Evolutionary conservation across 148 eudicot species (phyloP).

Genomic region (Rhododendron molle): DNA sequence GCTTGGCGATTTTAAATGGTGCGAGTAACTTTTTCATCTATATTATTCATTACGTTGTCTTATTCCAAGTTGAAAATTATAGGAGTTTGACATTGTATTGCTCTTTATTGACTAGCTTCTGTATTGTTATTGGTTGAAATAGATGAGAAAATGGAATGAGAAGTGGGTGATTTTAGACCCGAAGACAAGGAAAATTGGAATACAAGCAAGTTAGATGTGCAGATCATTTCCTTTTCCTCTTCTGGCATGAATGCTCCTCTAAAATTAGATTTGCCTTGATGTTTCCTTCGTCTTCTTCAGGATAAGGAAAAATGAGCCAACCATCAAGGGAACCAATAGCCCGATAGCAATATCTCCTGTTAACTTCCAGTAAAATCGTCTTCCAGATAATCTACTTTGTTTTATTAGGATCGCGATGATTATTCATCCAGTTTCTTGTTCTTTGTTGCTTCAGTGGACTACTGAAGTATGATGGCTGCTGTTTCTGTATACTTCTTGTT

Average conservation of each 20-base stretch:
- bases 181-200: constrained; percentile 89
- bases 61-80: background rate
- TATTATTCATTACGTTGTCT: background rate
- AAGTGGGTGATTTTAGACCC: constrained; percentile 96
- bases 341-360: constrained; percentile 82
- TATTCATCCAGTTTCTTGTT: constrained; percentile 22
- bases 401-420: background rate
- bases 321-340: constrained; percentile 84
- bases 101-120: background rate
- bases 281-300: constrained; percentile 28
- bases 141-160: constrained; percentile 94
- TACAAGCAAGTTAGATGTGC: constrained; percentile 62
- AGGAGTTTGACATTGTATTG: background rate
- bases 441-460: constrained; percentile 54
- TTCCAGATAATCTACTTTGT: background rate
- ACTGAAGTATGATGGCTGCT: constrained; percentile 90
- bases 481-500: constrained; percentile 72
- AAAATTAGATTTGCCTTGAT: background rate
- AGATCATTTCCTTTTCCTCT: background rate
- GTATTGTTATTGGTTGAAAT: background rate
- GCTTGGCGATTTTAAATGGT: background rate
- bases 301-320: constrained; percentile 84
- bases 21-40: background rate
- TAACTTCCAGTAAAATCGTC: constrained; percentile 82
- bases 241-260: background rate